phyloP scores from a whole-genome alignment of 2,329 filamentous ascomycete species.

The Colletotrichum liaoningense region DNA sequence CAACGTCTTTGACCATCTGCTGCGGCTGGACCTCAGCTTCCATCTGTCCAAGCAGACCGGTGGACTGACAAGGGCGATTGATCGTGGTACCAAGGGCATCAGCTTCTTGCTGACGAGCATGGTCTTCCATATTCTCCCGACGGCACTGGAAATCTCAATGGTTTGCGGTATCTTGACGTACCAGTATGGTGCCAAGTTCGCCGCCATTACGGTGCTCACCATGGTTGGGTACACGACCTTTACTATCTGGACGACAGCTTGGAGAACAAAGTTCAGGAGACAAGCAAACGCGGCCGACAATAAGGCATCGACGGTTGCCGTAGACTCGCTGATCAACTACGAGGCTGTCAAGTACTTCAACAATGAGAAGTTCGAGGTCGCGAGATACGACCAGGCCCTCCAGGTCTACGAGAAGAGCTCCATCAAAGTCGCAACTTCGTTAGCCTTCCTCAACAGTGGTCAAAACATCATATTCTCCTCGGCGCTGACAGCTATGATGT shows the following conservation, averaged over 20 bases:
- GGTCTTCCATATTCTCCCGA: conserved; percentile 97
- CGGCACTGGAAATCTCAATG: conserved; percentile 91
- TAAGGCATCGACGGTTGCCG: conserved; percentile 91
- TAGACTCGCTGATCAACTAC: conserved; percentile 98
- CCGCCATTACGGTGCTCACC: conserved; percentile 87
- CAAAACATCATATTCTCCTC: conserved; percentile 98
- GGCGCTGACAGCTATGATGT: conserved; percentile 97
- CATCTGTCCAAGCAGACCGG: conserved; percentile 95
- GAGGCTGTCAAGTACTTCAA: conserved; percentile 99
- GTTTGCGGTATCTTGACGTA: conserved; percentile 97
- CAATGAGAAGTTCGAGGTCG: conserved; percentile 95
- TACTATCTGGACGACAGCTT: conserved; percentile 95
- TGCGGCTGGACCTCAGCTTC: conserved; percentile 91
- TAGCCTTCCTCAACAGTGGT: conserved; percentile 92
- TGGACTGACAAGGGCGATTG: conserved; percentile 91
- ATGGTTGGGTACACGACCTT: conserved; percentile 98
- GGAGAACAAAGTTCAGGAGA: conserved; percentile 95
- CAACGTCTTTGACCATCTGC: conserved; percentile 91
- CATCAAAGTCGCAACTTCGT: conserved; percentile 95
- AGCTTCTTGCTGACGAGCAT: conserved; percentile 97
- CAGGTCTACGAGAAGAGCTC: conserved; percentile 90
- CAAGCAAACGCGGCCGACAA: conserved; percentile 98
- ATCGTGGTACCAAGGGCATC: conserved; percentile 97
- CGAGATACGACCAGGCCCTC: conserved; percentile 88
- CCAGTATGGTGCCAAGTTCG: conserved; percentile 93